These are phyloP conservation scores for Pulicaria dysenterica DNA, from an alignment of 129 eudicot species.

Conservation along the genomic window DNA sequence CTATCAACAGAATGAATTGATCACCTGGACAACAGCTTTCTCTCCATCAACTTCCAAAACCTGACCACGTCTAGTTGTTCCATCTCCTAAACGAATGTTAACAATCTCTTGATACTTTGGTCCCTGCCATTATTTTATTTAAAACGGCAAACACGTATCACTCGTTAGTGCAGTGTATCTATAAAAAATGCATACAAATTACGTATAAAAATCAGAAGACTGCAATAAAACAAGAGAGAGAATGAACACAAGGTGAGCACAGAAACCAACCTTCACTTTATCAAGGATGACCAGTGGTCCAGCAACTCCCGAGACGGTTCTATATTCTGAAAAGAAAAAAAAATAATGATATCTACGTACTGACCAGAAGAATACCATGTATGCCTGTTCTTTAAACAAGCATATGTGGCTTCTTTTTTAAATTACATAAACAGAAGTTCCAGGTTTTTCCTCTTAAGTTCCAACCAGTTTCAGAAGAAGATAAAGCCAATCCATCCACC, in stretches of 20 bases:
- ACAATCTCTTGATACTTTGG: constrained; percentile 98
- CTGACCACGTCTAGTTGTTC: constrained; percentile 96
- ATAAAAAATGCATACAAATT: constrained; percentile 4
- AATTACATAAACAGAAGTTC: background rate
- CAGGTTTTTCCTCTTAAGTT: too few species aligned
- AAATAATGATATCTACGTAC: background rate
- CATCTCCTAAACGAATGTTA: constrained; percentile 96
- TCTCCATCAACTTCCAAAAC: constrained; percentile 99
- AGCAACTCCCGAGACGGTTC: constrained; percentile 99
- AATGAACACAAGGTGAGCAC: constrained; percentile 14
- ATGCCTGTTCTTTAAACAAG: background rate
- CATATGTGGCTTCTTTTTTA: constrained; percentile 1
- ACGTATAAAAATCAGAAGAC: background rate
- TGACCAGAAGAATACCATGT: background rate
- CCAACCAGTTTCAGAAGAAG: background rate
- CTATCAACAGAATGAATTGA: constrained; percentile 4
- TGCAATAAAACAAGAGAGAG: background rate
- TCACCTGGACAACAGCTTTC: constrained; percentile 97
- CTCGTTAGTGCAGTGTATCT: constrained; percentile 13
- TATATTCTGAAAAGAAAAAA: constrained; percentile 56
- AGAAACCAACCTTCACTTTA: constrained; percentile 79
- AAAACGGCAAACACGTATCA: constrained; percentile 13
- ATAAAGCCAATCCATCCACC: too few species aligned
- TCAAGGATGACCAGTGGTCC: constrained; percentile 99
- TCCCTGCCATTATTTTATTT: constrained; percentile 55